Percentiles rank a stretch among this genome's conserved stretches.
Evolutionary conservation across 192 early-diverging fungal species (phyloP).

Genomic region (Rhizophagus clarus): DNA sequence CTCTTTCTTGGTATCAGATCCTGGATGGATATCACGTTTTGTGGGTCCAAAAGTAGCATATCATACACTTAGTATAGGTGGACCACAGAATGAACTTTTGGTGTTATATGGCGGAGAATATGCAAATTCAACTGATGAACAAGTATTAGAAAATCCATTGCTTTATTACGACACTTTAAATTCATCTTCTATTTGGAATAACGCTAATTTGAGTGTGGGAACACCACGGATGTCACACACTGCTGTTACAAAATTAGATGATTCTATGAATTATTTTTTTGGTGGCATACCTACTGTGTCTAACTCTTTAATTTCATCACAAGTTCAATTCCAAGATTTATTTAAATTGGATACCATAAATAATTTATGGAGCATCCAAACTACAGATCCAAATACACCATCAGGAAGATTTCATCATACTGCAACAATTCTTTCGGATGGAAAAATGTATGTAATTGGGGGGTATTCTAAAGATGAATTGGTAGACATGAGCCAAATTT

Average conservation of each 20-base stretch:
- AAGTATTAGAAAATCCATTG: not conserved
- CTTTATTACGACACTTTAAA: not conserved
- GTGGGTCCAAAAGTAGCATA: slow-evolving; percentile 30
- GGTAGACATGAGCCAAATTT: slow-evolving; percentile 15
- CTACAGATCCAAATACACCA: slow-evolving; percentile 11
- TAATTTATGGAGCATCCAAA: slow-evolving; percentile 18
- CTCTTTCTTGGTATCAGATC: not conserved
- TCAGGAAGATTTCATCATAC: slow-evolving; percentile 34
- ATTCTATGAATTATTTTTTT: slow-evolving; percentile 30
- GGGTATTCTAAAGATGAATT: slow-evolving; percentile 24
- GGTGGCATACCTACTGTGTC: slow-evolving; percentile 30
- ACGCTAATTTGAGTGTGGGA: not conserved
- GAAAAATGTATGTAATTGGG: slow-evolving; percentile 36
- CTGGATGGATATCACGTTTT: not conserved
- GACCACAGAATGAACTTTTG: slow-evolving; percentile 17
- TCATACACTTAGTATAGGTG: slow-evolving; percentile 31
- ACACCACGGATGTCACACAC: slow-evolving; percentile 30
- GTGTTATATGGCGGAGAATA: slow-evolving; percentile 34
- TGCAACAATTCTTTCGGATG: slow-evolving; percentile 30
- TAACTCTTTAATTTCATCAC: not conserved
- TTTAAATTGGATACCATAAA: slow-evolving; percentile 29
- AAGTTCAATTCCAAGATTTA: slow-evolving; percentile 13
- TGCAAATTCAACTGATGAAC: not conserved
- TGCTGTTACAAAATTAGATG: slow-evolving; percentile 16
- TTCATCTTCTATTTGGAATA: not conserved